Base-by-base conservation (phyloP, 352 stramenopile genomes). In the Pythium diclinum region DNA sequence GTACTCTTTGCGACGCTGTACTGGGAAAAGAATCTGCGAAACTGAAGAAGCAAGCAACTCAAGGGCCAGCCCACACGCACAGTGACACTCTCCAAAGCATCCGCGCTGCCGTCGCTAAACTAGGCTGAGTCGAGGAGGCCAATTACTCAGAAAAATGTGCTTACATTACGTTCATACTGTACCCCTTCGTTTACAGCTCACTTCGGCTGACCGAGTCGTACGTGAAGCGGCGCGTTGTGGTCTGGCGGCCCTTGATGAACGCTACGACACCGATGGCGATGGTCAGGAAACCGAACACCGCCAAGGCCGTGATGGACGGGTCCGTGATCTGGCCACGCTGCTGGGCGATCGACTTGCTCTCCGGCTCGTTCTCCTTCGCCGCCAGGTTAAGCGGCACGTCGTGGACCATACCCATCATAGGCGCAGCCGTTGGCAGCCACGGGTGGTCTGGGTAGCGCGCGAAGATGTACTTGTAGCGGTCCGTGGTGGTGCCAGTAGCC, bases 391-490 rank as follows among this genome's bases (percentile, higher is more conserved):
- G 42, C 17, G 63, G 19, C 34, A 64, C 47, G 53, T 47, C 46
- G 19, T 60, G 52, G 44, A 71, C 56, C 62, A 71, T 67, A 47
- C 52, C 58, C 36, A 52, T 46, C 59, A 77, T 74, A 17, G 57
- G 55, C 21, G 46, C 38, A 17, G 53, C 46, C 33, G 56, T 59
- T 16, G 66, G 57, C 38, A 75, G 65, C 87, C 87, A 95, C 53
- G 87, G 87, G 0, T 72, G 74, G 7, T 87, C 71, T 1, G 77
- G 75, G 63, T 92, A 81, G 8, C 65, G 62, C 38, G 57, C 68
- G 48, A 81, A 42, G 46, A 95, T 92, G 78, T 94, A 95, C 54
- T 71, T 71, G 64, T 82, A 91, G 40, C 73, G 72, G 63, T 92
- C 80, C 5, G 59, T 76, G 21, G 38, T 68, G 33, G 61, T 57